Evolutionary conservation across 139 green algal species (phyloP), one percentile per base, ranked within the genome.

Genomic region (Penium margaritaceum): DNA sequence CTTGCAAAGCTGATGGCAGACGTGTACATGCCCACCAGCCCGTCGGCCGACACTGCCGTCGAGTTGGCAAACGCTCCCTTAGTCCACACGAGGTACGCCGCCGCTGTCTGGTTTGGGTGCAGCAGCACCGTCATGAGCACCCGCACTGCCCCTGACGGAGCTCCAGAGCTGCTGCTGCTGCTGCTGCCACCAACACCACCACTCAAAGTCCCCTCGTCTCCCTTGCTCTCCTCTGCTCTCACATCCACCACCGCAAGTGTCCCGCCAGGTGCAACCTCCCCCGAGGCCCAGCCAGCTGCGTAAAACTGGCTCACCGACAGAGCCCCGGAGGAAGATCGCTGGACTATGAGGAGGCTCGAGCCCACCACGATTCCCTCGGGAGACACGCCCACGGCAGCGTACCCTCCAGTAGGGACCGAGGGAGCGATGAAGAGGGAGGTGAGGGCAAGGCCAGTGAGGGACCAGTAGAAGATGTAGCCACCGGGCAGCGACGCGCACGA

Each of bases 61-160:
- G 46, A n/a, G 1, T 73, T 34, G 2, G 33, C 33, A n/a, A 9
- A n/a, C 4, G 19, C 17, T 0, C 66, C 66, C 66, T 73, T 73
- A 19, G 66, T 73, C 66, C 66, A 73, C 15, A 73, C 66, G 4
- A 73, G 54, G 21, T 73, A 73, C 15, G 66, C 21, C 21, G 66
- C 66, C 15, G 66, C 36, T 3, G 35, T 29, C 43, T 70, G 29
- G 66, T 73, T 43, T 1, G 66, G n/a, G 12, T 30, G n/a, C 35
- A 73, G 41, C 33, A 64, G 34, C 34, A 73, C 34, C 66, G 66
- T 64, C n/a, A 73, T 64, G n/a, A 43, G 51, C 21, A 73, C 30
- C 36, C 19, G 65, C 41, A 73, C 21, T 21, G 33, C 35, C 17
- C 54, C 21, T 19, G 5, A 64, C 66, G 12, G 0, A 21, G 44